Base-by-base conservation (phyloP, 306 rosid genomes). In the Hippophae gyantsensis region DNA sequence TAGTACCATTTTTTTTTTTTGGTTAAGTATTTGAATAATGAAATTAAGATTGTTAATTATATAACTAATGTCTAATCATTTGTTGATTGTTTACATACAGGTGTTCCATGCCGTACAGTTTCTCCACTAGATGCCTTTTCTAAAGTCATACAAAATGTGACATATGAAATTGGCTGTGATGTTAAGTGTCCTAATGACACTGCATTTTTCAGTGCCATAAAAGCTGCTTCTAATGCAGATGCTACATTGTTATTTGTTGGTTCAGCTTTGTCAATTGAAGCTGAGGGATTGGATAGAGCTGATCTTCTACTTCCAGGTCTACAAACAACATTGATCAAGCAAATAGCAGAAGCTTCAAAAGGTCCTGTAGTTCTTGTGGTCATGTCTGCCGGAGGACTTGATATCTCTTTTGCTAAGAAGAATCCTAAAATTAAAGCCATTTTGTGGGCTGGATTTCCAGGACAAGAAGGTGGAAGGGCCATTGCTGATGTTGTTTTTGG, bases 391-490 rank as follows among this genome's bases (percentile, higher is more conserved):
- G 74, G 69, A 6, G 46, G 58, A 14, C 45, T 69, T 27, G 74
- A 69, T 27, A 50, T 62, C 13, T 18, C 27, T 3, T 69, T 69
- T 14, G 74, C 69, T 42, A 56, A 56, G 46, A 18, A 56, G 2
- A 56, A 62, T 42, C 40, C 43, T 1, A 48, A 62, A 5, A 62
- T 62, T 46, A 56, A 55, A 23, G 50, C 74, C 9, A 62, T 69
- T 6, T 69, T 69, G 48, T 69, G 69, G 68, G 63, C 48, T 26
- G 61, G 53, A n/a, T 74, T 63, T 57, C 78, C 78, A 10, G 78
- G 78, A 9, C 58, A 74, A 42, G 57, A 63, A 48, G 78, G 78
- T 32, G 38, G 38, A 2, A 32, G 5, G 38, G 38, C 38, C 5
- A 32, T 32, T 32, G 38, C 38, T 32, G 38, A 32, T 32, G 38